These are phyloP conservation scores for Silene coronaria DNA, from an alignment of 179 eudicot species.

Conservation along the genomic window DNA sequence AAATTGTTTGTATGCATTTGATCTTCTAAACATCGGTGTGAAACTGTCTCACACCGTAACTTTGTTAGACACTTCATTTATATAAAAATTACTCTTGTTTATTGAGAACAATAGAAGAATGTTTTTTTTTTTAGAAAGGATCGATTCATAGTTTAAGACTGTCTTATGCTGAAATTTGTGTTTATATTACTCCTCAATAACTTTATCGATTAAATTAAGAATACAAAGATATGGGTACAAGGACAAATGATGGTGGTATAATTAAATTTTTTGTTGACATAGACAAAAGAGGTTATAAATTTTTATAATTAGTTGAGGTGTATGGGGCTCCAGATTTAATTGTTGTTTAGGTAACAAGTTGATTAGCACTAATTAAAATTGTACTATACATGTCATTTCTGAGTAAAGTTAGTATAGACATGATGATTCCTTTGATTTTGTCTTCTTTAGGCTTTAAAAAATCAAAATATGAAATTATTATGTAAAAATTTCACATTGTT, in stretches of 20 bases:
- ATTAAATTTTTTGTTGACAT: neutral
- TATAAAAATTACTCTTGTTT: too few relatives aligned
- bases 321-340: neutral
- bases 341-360: neutral
- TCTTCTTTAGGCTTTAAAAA: neutral
- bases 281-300: neutral
- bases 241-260: neutral
- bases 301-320: neutral
- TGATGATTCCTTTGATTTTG: conserved; percentile 10
- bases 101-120: too few relatives aligned
- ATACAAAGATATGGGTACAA: neutral
- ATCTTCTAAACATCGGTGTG: too few relatives aligned
- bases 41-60: too few relatives aligned
- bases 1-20: too few relatives aligned
- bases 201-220: too few relatives aligned
- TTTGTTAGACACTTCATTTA: too few relatives aligned
- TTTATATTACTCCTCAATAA: too few relatives aligned
- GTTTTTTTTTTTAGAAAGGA: too few relatives aligned
- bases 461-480: neutral
- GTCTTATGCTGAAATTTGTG: too few relatives aligned
- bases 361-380: conserved; percentile 5
- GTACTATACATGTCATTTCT: neutral
- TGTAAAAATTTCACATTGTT: neutral
- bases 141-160: too few relatives aligned
- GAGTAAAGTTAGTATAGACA: neutral